Evolutionary conservation across 2,329 filamentous ascomycete species (phyloP), one percentile per base, ranked within the genome.

Genomic region (Stagonosporopsis tanaceti): DNA sequence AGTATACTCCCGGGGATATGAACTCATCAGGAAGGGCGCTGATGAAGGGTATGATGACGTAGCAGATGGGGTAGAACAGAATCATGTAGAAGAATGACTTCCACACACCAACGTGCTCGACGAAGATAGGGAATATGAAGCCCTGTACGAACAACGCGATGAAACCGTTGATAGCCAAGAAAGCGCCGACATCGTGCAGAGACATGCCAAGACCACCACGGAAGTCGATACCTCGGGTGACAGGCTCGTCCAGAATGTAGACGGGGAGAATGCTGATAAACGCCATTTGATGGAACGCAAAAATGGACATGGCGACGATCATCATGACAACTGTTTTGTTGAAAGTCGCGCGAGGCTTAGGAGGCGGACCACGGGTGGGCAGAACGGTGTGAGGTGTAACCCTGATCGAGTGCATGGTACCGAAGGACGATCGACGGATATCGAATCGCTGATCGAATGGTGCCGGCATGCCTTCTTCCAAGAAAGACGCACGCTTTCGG

Each of bases 191-290:
- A 34, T 88, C 83, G 67, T 86, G 85, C 2, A 88, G 84, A 4
- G 82, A 84, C 57, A 89, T 80, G 4, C 88, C 89, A 3, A 92
- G 79, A 17, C 89, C 89, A 41, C 89, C 88, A 0, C 81, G 67
- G 37, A 82, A 69, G 28, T 79, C 77, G 15, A 78, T 66, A 7
- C 67, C 68, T 25, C 46, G 67, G 28, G 53, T 40, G 2, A 38
- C 25, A 22, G 84, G 83, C 24, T 87, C 81, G 66, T 97, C 93
- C 72, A 97, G 92, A 51, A 97, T 87, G 78, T 96, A 97, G 59
- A 97, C 96, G 9, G 93, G 93, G 48, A 97, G 82, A 0, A 96
- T 85, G 70, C 96, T 91, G 71, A 97, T 92, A 76, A 91, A 97
- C 0, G 90, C 92, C 92, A 97, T 97, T 53, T 75, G 73, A 38